Evolutionary conservation across 495 filamentous ascomycete species (phyloP).

Genomic region (Penicillium daleae): DNA sequence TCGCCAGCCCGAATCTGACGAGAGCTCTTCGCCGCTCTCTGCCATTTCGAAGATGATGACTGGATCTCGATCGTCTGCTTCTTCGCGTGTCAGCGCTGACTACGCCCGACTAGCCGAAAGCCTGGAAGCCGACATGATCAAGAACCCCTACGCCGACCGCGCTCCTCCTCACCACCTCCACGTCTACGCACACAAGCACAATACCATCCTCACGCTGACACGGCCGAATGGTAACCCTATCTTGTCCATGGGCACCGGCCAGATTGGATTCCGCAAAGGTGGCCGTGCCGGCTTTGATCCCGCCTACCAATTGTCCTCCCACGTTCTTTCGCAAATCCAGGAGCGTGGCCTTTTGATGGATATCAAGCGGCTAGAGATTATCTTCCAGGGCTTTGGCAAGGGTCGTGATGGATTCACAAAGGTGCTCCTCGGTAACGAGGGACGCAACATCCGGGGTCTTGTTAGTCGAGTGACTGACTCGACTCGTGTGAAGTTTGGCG

Average conservation of each 20-base stretch:
- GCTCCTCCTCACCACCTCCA: constrained; percentile 77
- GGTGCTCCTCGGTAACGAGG: constrained; percentile 84
- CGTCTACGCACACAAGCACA: constrained; percentile 85
- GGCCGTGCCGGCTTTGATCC: constrained; percentile 82
- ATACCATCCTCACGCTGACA: constrained; percentile 87
- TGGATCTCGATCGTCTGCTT: constrained; percentile 18
- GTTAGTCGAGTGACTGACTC: constrained; percentile 78
- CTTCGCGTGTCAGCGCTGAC: constrained; percentile 29
- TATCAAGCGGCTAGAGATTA: constrained; percentile 65
- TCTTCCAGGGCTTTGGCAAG: constrained; percentile 78
- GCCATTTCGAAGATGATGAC: constrained; percentile 43
- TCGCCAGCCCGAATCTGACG: constrained; percentile 20
- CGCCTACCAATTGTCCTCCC: constrained; percentile 85
- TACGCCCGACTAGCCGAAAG: constrained; percentile 40
- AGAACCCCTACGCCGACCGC: constrained; percentile 42
- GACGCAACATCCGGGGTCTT: constrained; percentile 67
- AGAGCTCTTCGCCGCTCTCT: constrained; percentile 33
- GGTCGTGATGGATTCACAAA: constrained; percentile 89
- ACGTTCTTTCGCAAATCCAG: constrained; percentile 75
- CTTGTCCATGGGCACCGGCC: constrained; percentile 75
- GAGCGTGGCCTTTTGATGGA: constrained; percentile 70
- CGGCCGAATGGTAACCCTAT: constrained; percentile 76
- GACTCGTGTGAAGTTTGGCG: constrained; percentile 93
- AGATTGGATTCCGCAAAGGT: constrained; percentile 83
- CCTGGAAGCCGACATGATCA: constrained; percentile 46